Evolutionary conservation across 2,329 filamentous ascomycete genomes (phyloP).

Genomic region (Allantophomopsis cytisporea): DNA sequence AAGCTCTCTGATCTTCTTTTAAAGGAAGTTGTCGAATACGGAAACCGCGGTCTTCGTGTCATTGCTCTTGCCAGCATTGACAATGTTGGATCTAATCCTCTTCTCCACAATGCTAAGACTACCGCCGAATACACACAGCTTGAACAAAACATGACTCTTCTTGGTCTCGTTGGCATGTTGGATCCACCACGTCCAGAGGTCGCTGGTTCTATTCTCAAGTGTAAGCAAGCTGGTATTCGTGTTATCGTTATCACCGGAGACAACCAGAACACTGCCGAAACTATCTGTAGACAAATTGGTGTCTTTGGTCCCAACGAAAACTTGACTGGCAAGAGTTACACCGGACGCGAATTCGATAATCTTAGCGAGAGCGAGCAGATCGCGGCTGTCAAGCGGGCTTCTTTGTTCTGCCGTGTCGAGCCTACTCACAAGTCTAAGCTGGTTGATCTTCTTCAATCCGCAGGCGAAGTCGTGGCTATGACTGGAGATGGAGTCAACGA

Average conservation of each 20-base stretch:
- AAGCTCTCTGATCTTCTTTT: slow-evolving; percentile 58
- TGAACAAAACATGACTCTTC: slow-evolving; percentile 87
- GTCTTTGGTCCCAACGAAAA: slow-evolving; percentile 76
- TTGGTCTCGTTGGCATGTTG: slow-evolving; percentile 91
- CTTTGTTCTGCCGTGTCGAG: slow-evolving; percentile 91
- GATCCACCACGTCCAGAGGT: slow-evolving; percentile 94
- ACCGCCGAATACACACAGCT: slow-evolving; percentile 74
- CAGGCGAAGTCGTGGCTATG: slow-evolving; percentile 95
- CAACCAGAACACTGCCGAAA: slow-evolving; percentile 94
- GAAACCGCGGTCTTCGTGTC: slow-evolving; percentile 82
- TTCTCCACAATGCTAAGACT: slow-evolving; percentile 64
- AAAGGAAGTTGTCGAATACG: slow-evolving; percentile 77
- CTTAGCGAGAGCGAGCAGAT: slow-evolving; percentile 69
- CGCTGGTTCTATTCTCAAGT: slow-evolving; percentile 71
- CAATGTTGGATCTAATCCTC: slow-evolving; percentile 54
- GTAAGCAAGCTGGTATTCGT: slow-evolving; percentile 84
- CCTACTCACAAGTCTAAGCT: slow-evolving; percentile 95
- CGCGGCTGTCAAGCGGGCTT: slow-evolving; percentile 71
- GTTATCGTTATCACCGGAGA: slow-evolving; percentile 98
- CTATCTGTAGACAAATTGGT: slow-evolving; percentile 93
- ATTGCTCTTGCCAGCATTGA: slow-evolving; percentile 85
- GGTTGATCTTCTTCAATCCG: slow-evolving; percentile 86
- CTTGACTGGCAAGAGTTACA: slow-evolving; percentile 83
- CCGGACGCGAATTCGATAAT: slow-evolving; percentile 86
- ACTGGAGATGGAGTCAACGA: slow-evolving; percentile 98